A percentile compares a stretch with the other conserved stretches of the same genome.
Evolutionary conservation across 2,329 filamentous ascomycete species (phyloP).

Genomic region (Aspergillus vadensis): DNA sequence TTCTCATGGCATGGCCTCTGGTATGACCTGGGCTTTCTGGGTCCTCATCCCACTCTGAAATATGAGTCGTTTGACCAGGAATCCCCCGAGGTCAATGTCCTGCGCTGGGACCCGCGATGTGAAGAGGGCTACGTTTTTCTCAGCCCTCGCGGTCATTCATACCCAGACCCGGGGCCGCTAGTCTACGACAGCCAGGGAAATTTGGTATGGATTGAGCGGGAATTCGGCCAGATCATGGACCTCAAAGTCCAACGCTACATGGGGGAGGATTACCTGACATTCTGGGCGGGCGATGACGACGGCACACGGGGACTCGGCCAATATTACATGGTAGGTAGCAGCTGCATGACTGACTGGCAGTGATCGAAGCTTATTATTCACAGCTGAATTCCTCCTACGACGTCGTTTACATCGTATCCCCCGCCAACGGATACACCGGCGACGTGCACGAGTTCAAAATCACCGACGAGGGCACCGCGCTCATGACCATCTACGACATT

Average conservation of each 20-base stretch:
- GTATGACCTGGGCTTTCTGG: slow-evolving; percentile 20
- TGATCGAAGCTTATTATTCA: slow-evolving; percentile 24
- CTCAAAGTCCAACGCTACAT: slow-evolving; percentile 50
- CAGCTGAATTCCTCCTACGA: slow-evolving; percentile 35
- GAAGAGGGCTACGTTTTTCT: slow-evolving; percentile 42
- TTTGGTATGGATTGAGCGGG: slow-evolving; percentile 34
- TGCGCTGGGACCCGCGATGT: slow-evolving; percentile 32
- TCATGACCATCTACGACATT: slow-evolving; percentile 46
- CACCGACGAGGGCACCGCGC: slow-evolving; percentile 44
- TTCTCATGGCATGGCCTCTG: slow-evolving; percentile 19
- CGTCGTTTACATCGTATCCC: slow-evolving; percentile 27
- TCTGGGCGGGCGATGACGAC: slow-evolving; percentile 52
- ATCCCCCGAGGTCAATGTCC: slow-evolving; percentile 15
- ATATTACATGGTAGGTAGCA: slow-evolving; percentile 33
- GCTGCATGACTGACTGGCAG: neutral
- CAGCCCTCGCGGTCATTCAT: slow-evolving; percentile 35
- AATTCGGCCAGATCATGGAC: slow-evolving; percentile 47
- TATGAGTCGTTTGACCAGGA: slow-evolving; percentile 17
- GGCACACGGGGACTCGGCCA: slow-evolving; percentile 46
- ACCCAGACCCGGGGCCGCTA: slow-evolving; percentile 43
- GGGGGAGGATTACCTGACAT: slow-evolving; percentile 49
- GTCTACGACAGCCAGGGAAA: slow-evolving; percentile 38
- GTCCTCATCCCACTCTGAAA: slow-evolving; percentile 13
- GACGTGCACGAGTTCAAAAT: slow-evolving; percentile 48
- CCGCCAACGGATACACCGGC: slow-evolving; percentile 22